A percentile compares a stretch with the other conserved stretches of the same genome.
Evolutionary conservation across 345 rosid genomes (phyloP).

Genomic region (Eucalyptus microcorys): DNA sequence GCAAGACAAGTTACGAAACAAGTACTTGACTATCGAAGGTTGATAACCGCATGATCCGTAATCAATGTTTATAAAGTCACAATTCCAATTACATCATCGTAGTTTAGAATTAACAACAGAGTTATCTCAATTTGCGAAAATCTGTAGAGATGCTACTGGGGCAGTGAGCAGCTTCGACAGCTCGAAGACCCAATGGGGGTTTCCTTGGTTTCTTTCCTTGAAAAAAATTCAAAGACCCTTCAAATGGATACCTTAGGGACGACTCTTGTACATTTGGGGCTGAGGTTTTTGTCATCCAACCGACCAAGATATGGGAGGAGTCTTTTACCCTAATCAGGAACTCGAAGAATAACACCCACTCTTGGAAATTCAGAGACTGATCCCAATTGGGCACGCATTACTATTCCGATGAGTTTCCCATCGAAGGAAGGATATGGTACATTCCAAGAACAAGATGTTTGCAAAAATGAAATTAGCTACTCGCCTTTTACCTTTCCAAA

Average conservation of each 20-base stretch:
- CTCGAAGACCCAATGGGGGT: neutral
- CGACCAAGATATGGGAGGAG: neutral
- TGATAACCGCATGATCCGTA: no score
- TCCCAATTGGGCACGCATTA: neutral
- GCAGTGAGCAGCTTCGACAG: neutral
- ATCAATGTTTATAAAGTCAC: neutral
- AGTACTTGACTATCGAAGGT: no score
- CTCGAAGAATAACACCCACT: neutral
- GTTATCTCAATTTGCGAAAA: neutral
- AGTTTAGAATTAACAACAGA: neutral
- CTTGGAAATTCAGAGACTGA: neutral
- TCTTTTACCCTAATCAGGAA: neutral
- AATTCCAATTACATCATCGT: neutral
- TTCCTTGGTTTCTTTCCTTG: neutral
- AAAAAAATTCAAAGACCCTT: neutral
- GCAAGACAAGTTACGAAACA: no score
- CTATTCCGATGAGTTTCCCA: no score
- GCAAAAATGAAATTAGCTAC: no score
- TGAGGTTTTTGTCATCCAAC: neutral
- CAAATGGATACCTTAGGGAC: neutral
- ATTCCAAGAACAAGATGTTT: no score
- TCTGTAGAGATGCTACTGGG: neutral
- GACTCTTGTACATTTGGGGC: neutral
- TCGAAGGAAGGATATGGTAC: no score
- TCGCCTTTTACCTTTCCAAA: no score